Evolutionary conservation across 345 rosid species (phyloP).

Genomic region (Linum trigynum): DNA sequence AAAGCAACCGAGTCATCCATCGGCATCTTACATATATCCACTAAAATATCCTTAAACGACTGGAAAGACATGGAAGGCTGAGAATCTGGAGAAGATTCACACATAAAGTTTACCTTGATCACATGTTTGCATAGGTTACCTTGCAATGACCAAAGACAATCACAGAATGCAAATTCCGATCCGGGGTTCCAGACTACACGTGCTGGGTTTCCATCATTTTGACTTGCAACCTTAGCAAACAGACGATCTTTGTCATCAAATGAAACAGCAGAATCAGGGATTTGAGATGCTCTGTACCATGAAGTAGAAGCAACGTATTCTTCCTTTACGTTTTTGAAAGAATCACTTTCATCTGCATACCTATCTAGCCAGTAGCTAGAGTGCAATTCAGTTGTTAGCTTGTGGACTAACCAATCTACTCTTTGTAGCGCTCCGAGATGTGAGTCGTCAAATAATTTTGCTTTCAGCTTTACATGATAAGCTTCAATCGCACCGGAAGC

Average conservation of each 20-base stretch:
- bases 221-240: conserved; percentile 65
- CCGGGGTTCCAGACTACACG: conserved; percentile 90
- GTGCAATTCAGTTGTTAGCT: conserved; percentile 84
- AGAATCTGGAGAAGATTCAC: conserved; percentile 33
- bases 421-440: conserved; percentile 89
- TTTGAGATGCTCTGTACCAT: conserved; percentile 79
- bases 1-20: conserved; percentile 63
- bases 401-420: conserved; percentile 96
- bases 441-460: conserved; percentile 75
- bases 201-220: conserved; percentile 36
- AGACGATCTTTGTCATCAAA: conserved; percentile 38
- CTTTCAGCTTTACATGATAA: conserved; percentile 86
- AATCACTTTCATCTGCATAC: conserved; percentile 84
- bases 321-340: conserved; percentile 78
- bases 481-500: conserved; percentile 95
- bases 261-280: conserved; percentile 71
- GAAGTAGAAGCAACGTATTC: conserved; percentile 88
- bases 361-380: conserved; percentile 92
- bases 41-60: conserved; percentile 47
- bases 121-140: conserved; percentile 96
- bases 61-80: conserved; percentile 56
- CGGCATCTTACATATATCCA: conserved; percentile 50
- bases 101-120: conserved; percentile 65
- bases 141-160: conserved; percentile 83
- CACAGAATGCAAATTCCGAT: conserved; percentile 84